Evolutionary conservation across 306 rosid genomes (phyloP).

Genomic region (Castanea mollissima): DNA sequence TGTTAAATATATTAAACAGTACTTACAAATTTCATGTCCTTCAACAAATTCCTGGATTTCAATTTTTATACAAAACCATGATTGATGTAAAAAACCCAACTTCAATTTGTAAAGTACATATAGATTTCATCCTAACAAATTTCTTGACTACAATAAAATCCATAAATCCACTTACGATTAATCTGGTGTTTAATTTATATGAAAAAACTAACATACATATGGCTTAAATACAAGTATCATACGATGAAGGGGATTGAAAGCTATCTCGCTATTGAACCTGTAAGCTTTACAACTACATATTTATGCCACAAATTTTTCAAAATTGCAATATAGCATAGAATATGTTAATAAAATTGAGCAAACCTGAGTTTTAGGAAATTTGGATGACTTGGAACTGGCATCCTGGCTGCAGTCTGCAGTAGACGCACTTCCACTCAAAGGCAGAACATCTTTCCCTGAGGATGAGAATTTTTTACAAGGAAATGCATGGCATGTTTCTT

Average conservation of each 20-base stretch:
- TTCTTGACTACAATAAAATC: not conserved
- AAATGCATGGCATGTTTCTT: conserved; percentile 86
- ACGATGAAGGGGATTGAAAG: not conserved
- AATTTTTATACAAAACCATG: not conserved
- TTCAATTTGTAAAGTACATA: not conserved
- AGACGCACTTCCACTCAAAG: conserved; percentile 27
- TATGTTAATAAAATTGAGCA: conserved; percentile 13
- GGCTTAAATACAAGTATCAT: not conserved
- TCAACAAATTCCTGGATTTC: not conserved
- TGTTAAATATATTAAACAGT: not conserved
- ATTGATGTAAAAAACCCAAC: not conserved
- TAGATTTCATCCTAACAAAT: not conserved
- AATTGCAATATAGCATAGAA: conserved; percentile 16
- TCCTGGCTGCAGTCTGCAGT: conserved; percentile 37
- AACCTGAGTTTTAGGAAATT: conserved; percentile 57
- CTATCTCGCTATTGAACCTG: not conserved
- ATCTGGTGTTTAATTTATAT: not conserved
- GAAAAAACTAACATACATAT: not conserved
- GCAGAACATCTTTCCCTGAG: conserved; percentile 35
- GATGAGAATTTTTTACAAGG: conserved; percentile 49
- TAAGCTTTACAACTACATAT: not conserved
- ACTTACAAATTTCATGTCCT: not conserved
- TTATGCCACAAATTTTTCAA: not conserved
- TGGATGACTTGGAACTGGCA: conserved; percentile 41
- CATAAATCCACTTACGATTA: not conserved